Percentiles rank a stretch among this genome's conserved stretches.
These are phyloP conservation scores for Wickerhamomyces canadensis DNA, from an alignment of 805 yeast species.

Conservation along the genomic window DNA sequence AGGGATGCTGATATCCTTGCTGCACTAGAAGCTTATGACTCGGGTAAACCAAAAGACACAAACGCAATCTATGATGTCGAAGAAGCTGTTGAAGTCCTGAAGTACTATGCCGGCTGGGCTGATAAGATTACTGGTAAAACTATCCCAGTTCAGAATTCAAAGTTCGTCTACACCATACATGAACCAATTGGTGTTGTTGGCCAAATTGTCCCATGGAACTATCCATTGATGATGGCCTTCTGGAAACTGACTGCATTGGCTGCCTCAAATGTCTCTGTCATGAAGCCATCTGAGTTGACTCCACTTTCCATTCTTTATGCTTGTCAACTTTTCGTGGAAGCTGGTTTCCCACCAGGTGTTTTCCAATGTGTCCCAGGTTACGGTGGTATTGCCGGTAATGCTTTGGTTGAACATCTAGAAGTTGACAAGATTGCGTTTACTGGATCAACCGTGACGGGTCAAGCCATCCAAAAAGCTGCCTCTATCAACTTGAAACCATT, in stretches of 20 bases:
- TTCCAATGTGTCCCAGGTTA: conserved; percentile 40
- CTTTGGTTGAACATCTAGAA: conserved; percentile 38
- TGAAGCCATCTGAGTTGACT: conserved; percentile 45
- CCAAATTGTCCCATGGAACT: conserved; percentile 49
- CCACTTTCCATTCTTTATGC: conserved; percentile 41
- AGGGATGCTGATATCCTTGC: conserved; percentile 46
- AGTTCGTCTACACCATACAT: conserved; percentile 48
- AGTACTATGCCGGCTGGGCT: conserved; percentile 72
- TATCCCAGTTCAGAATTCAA: conserved; percentile 51
- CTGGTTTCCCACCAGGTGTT: conserved; percentile 47
- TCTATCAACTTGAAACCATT: conserved; percentile 40
- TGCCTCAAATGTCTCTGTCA: conserved; percentile 42
- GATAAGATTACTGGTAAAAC: conserved; percentile 64
- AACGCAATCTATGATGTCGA: conserved; percentile 57
- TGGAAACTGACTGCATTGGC: conserved; percentile 46
- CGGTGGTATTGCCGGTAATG: conserved; percentile 41
- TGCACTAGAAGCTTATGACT: conserved; percentile 52
- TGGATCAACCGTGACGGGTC: conserved; percentile 48
- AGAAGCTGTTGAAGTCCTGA: conserved; percentile 49
- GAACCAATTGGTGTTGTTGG: conserved; percentile 51
- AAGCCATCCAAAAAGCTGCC: conserved; percentile 36
- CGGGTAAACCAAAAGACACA: conserved; percentile 49
- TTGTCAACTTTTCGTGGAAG: conserved; percentile 37
- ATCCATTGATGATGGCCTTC: conserved; percentile 44
- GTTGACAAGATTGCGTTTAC: conserved; percentile 51